Evolutionary conservation across 129 eudicot genomes (phyloP), one percentile per base, ranked within the genome.

Genomic region (Oenanthe sinensis): DNA sequence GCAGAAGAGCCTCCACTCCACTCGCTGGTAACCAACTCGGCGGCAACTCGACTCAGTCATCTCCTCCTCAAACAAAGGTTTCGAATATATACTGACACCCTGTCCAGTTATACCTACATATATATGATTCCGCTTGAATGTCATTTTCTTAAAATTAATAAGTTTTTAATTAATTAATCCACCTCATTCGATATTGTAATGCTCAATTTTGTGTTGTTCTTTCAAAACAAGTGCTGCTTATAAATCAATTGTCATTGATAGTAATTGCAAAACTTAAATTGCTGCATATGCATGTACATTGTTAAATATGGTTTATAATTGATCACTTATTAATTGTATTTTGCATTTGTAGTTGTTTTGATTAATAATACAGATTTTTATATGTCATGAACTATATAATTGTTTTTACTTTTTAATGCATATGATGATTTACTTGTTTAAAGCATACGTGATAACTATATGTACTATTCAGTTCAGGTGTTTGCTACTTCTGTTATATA

Each of bases 401-500:
- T 12, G 16, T 46, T 46, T n/a, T n/a, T n/a, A n/a, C n/a, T n/a
- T n/a, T n/a, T 48, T 2, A 15, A 48, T 47, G 52, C 52, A 15
- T 10, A 49, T 49, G 17, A 49, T 49, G 52, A 14, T 48, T 48
- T 49, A 45, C 48, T 45, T 45, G 50, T 47, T 47, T 47, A 48
- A 16, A 48, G 20, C 54, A 48, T 48, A 6, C 19, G 62, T 52
- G 62, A 20, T 52, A 52, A 19, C 10, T 52, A 19, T 8, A 5
- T 2, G 5, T n/a, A 22, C 22, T 7, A 22, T 24, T 26, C 40
- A 3, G 28, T 63, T 11, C 39, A 67, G 72, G 72, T 13, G 68
- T 60, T 60, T n/a, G 68, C 30, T 26, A 72, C 40, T 76, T 62
- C 75, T 30, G 37, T 63, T 26, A 60, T 48, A 76, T 62, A 78